A percentile compares a stretch with the other conserved stretches of the same genome.
Evolutionary conservation across 2,329 filamentous ascomycete genomes (phyloP).

Genomic region (Hymenoscyphus fraxineus): DNA sequence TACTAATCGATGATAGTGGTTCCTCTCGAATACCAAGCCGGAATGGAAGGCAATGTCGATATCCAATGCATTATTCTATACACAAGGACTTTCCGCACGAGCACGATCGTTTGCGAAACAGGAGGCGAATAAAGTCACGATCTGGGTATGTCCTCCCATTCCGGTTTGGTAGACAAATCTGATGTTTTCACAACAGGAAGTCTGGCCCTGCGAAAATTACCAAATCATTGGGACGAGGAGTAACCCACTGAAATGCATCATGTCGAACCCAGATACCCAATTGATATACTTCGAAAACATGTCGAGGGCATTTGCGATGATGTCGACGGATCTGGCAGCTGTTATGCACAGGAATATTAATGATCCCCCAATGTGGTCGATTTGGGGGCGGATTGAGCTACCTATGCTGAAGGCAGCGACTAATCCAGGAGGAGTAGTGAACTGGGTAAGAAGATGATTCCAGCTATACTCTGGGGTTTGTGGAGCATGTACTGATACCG

Average conservation of each 20-base stretch:
- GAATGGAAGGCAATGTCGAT: constrained; percentile 10
- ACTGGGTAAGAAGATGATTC: constrained; percentile 6
- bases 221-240: constrained; percentile 2
- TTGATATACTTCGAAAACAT: constrained; percentile 15
- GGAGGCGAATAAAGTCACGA: constrained; percentile 9
- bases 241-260: constrained; percentile 13
- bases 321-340: constrained; percentile 1
- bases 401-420: constrained; percentile 1
- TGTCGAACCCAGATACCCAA: constrained; percentile 6
- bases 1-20: constrained; percentile 4
- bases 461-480: background rate
- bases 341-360: constrained; percentile 13
- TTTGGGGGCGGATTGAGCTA: constrained; percentile 13
- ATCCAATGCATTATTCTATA: constrained; percentile 12
- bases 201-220: constrained; percentile 16
- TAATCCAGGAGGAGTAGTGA: constrained; percentile 5
- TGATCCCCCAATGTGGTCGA: constrained; percentile 10
- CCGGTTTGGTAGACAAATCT: background rate
- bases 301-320: constrained; percentile 12
- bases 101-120: constrained; percentile 10
- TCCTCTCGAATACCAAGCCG: constrained; percentile 10
- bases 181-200: background rate
- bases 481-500: background rate
- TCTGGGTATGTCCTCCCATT: constrained; percentile 6
- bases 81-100: constrained; percentile 8